These are phyloP conservation scores for Digitaria exilis DNA, from an alignment of 202 grass and related monocot genomes.

Conservation along the genomic window DNA sequence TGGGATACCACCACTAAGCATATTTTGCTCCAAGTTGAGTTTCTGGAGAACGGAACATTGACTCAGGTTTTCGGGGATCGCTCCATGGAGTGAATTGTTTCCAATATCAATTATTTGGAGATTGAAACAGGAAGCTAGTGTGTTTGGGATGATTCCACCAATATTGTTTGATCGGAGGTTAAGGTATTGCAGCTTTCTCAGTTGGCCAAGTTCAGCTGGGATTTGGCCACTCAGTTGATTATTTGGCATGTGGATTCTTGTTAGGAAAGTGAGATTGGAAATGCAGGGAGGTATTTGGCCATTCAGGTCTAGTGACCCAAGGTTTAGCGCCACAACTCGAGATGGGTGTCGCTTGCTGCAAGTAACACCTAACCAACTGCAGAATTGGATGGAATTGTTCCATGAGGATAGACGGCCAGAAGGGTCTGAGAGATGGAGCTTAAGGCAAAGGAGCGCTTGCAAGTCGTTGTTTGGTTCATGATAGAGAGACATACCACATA, in stretches of 20 bases:
- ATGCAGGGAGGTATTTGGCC: slow-evolving; percentile 39
- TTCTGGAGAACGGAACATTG: slow-evolving; percentile 19
- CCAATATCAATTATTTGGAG: slow-evolving; percentile 28
- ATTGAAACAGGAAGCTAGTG: slow-evolving; percentile 28
- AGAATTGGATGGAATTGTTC: slow-evolving; percentile 20
- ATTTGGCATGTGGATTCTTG: slow-evolving; percentile 20
- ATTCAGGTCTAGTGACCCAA: neutral
- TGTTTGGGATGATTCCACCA: slow-evolving; percentile 16
- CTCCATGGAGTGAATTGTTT: slow-evolving; percentile 23
- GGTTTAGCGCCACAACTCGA: slow-evolving; percentile 13
- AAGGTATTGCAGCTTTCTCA: neutral
- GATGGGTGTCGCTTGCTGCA: slow-evolving; percentile 19
- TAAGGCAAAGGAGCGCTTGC: slow-evolving; percentile 45
- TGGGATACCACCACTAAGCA: slow-evolving; percentile 29
- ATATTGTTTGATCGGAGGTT: slow-evolving; percentile 31
- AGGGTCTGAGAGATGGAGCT: slow-evolving; percentile 14
- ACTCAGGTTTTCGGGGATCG: slow-evolving; percentile 34
- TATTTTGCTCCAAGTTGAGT: slow-evolving; percentile 19
- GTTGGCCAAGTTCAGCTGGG: slow-evolving; percentile 13
- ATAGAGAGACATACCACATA: too few relatives aligned
- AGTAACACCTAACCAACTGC: slow-evolving; percentile 32
- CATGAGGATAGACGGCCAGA: slow-evolving; percentile 23
- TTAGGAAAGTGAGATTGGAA: slow-evolving; percentile 42
- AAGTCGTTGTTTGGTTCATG: neutral
- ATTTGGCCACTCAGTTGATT: slow-evolving; percentile 8